phyloP scores from a whole-genome alignment of 768 basidiomycete genomes.

The Kondoa subrosea region DNA sequence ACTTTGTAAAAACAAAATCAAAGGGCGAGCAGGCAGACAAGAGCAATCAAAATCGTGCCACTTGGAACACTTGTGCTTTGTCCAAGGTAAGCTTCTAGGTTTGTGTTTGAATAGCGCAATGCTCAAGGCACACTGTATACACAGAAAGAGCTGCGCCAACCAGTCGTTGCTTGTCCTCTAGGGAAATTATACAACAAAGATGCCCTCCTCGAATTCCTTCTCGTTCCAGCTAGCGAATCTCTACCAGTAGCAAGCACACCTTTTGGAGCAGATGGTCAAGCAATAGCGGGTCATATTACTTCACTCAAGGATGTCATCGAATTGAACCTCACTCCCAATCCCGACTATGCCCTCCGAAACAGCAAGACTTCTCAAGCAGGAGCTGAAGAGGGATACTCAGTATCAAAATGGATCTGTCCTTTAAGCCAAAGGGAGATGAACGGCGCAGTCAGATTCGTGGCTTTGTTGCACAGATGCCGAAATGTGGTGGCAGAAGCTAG shows the following conservation, averaged over 20 bases:
- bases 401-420: constrained; percentile 71
- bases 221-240: constrained; percentile 60
- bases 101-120: background rate
- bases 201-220: constrained; percentile 70
- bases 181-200: constrained; percentile 97
- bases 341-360: constrained; percentile 37
- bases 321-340: constrained; percentile 60
- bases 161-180: constrained; percentile 74
- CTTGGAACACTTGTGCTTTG: constrained; percentile 84
- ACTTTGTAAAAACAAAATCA: constrained; percentile 34
- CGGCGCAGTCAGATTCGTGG: constrained; percentile 71
- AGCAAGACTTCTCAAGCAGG: constrained; percentile 30
- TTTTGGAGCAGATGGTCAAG: constrained; percentile 49
- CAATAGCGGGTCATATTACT: constrained; percentile 80
- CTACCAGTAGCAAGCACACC: constrained; percentile 14
- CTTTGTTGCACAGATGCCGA: constrained; percentile 57
- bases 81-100: constrained; percentile 52
- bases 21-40: constrained; percentile 76
- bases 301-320: constrained; percentile 82
- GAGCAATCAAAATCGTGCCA: constrained; percentile 68
- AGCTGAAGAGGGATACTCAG: constrained; percentile 31
- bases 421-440: constrained; percentile 90
- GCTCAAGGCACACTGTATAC: background rate
- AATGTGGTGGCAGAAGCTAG: constrained; percentile 80
- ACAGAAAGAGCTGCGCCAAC: constrained; percentile 67